phyloP scores from a whole-genome alignment of 805 yeast species.

The Hanseniaspora vineae region DNA sequence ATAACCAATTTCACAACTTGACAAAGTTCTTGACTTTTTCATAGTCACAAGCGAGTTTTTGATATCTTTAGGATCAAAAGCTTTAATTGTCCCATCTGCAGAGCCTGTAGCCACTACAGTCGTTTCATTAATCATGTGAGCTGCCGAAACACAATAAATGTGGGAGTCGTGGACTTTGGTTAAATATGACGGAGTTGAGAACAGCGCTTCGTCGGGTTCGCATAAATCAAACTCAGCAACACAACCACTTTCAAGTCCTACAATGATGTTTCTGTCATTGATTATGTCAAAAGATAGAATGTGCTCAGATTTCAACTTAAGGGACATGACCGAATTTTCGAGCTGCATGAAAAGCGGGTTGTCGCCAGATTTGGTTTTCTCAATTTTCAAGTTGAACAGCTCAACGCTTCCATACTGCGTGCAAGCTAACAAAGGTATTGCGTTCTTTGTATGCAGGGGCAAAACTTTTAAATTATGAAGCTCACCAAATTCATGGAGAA shows the following conservation, averaged over 20 bases:
- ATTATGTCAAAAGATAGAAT: slow-evolving; percentile 40
- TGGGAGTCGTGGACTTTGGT: slow-evolving; percentile 27
- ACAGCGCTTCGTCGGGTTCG: slow-evolving; percentile 6
- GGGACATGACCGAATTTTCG: slow-evolving; percentile 10
- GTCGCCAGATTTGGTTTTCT: slow-evolving; percentile 9
- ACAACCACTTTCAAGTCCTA: slow-evolving; percentile 48
- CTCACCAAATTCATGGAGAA: slow-evolving; percentile 33
- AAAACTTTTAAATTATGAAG: slow-evolving; percentile 8
- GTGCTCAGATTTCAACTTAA: slow-evolving; percentile 15
- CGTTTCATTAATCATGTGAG: slow-evolving; percentile 25
- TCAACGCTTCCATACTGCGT: slow-evolving; percentile 40
- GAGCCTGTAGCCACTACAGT: slow-evolving; percentile 24
- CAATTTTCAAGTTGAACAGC: slow-evolving; percentile 8
- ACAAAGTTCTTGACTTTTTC: slow-evolving; percentile 20
- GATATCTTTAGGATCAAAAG: slow-evolving; percentile 26
- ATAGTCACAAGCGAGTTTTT: slow-evolving; percentile 19
- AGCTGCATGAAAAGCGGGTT: not conserved
- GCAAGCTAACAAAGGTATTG: slow-evolving; percentile 29
- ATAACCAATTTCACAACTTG: slow-evolving; percentile 14
- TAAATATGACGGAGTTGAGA: slow-evolving; percentile 24
- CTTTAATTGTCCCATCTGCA: slow-evolving; percentile 30
- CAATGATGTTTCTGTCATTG: slow-evolving; percentile 30
- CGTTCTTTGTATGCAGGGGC: not conserved
- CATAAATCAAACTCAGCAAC: slow-evolving; percentile 41
- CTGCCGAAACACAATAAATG: slow-evolving; percentile 24